Base-by-base conservation (phyloP, 306 rosid species). In the Abrus precatorius region DNA sequence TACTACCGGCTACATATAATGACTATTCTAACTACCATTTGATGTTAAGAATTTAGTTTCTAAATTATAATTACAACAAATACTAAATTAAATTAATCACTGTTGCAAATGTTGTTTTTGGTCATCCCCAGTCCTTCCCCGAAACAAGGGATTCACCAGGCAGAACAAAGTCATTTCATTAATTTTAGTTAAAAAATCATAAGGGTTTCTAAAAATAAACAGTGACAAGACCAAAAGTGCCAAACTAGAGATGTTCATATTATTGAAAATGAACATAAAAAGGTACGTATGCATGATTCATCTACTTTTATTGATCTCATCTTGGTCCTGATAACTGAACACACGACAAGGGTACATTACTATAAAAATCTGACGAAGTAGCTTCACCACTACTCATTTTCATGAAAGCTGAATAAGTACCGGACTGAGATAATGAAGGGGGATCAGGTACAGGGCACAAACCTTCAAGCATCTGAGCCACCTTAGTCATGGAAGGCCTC, bases 401-500 rank as follows among this genome's bases (percentile, higher is more conserved):
- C 76, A 90, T 78, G 84, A 88, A 83, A 43, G 86, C 78, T 4
- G 95, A 74, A 74, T 47, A 84, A 66, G 87, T 78, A 52, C 91
- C 85, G 5, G 84, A 55, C 1, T 89, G 82, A 43, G 97, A 84
- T 48, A 88, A 88, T 6, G 89, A 57, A 7, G 94, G 97, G 1
- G 95, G 99, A 36, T 80, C 90, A 65, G 85, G 86, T 11, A 91
- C 91, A 29, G 47, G 43, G 40, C 84, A 76, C 48, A 93, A 76
- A 64, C 98, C 99, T 84, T 93, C 96, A 64, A 95, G 98, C 98
- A 93, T 93, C 84, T 93, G 99, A 52, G 87, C 93, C 12, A 95
- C 99, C 71, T 86, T 91, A 0, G 89, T 82, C 99, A 95, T 93
- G 6, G 96, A 63, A 55, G 98, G 99, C 74, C 98, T 85, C 65